These are phyloP conservation scores for Pleurotus pulmonarius DNA, from an alignment of 768 basidiomycete species.

Conservation along the genomic window DNA sequence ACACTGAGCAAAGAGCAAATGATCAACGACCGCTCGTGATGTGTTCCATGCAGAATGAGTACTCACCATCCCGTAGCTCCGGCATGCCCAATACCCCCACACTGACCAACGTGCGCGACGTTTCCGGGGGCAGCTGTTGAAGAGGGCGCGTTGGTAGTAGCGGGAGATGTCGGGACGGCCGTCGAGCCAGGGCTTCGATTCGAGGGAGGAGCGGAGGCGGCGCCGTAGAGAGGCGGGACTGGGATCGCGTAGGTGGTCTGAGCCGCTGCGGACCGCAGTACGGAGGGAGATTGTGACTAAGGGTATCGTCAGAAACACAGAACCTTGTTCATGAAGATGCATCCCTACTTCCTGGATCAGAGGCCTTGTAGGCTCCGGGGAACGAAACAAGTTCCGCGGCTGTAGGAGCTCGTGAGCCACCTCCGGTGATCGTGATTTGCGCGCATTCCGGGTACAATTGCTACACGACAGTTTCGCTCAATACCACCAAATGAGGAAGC, in stretches of 20 bases:
- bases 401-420: conserved; percentile 35
- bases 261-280: conserved; percentile 30
- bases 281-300: conserved; percentile 38
- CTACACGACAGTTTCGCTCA: conserved; percentile 16
- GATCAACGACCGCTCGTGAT: not conserved
- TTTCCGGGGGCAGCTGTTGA: conserved; percentile 18
- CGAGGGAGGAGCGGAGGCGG: conserved; percentile 17
- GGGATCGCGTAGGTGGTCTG: conserved; percentile 35
- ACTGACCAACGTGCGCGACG: conserved; percentile 36
- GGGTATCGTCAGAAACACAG: conserved; percentile 10
- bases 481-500: no score
- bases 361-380: conserved; percentile 41
- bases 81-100: conserved; percentile 36
- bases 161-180: no score
- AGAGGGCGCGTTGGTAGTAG: no score
- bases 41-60: no score
- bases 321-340: not conserved
- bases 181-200: conserved; percentile 13
- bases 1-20: conserved; percentile 15
- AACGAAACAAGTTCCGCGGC: conserved; percentile 41
- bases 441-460: conserved; percentile 71
- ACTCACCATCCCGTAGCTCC: conserved; percentile 35
- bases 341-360: conserved; percentile 39
- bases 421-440: conserved; percentile 37
- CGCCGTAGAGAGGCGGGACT: conserved; percentile 44